Evolutionary conservation across 1,139 yeast genomes (phyloP), one percentile per base, ranked within the genome.

Genomic region (Candida smagusa): DNA sequence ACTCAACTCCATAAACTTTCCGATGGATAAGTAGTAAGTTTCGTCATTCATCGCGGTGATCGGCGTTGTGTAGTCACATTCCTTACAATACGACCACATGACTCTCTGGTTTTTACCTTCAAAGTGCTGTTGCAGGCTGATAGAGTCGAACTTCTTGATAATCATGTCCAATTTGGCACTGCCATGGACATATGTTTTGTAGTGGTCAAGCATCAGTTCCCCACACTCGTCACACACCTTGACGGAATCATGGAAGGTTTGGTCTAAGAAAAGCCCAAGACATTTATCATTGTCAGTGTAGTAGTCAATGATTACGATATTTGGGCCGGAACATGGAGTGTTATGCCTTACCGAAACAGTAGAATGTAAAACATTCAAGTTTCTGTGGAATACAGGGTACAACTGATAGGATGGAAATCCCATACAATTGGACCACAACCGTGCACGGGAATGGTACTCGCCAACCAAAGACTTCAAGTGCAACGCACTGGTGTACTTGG

Each of bases 311-410:
- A 82, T 79, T 22, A 87, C 79, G 24, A 82, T 70, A 38, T 79
- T 88, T 0, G 99, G 98, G 0, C 97, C 97, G 35, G 81, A 70
- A 54, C 98, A 94, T 0, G 97, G 97, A 0, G 96, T 88, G 0
- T 95, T 86, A 33, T 88, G 85, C 47, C 81, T 85, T 9, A 81
- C 78, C 4, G 95, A 86, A 1, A 90, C 92, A 56, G 87, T 78
- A 0, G 96, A 84, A 54, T 84, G 88, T 28, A 92, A 65, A 11
- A 89, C 77, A 11, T 86, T 79, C 24, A 92, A 78, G 47, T 77
- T 83, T 51, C 88, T 95, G 53, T 90, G 96, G 38, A 67, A 68
- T 2, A 66, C 58, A 0, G 77, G 77, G 39, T 68, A 68, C n/a
- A 72, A 50, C 44, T 70, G 75, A 43, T 68, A 70, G 2, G 70